Evolutionary conservation across 495 filamentous ascomycete species (phyloP).

Genomic region (Aspergillus taichungensis): DNA sequence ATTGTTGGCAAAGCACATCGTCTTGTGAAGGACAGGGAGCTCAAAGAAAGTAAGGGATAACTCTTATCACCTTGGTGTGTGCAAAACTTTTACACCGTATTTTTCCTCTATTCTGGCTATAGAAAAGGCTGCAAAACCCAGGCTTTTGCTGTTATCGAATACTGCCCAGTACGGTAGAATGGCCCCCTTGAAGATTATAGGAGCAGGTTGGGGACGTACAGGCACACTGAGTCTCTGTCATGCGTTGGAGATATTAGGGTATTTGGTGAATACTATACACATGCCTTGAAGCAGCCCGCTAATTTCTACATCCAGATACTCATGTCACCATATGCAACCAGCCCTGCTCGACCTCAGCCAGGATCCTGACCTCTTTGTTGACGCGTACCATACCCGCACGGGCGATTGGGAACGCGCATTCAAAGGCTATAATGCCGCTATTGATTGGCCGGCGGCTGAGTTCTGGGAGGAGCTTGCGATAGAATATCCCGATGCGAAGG

Average conservation of each 20-base stretch:
- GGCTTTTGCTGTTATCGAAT: too few species aligned
- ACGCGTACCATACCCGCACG: neutral
- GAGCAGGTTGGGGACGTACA: slow-evolving; percentile 1
- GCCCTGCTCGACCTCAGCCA: slow-evolving; percentile 1
- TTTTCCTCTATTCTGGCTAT: too few species aligned
- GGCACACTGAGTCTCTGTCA: slow-evolving; percentile 2
- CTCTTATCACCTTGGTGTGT: too few species aligned
- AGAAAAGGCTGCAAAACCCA: too few species aligned
- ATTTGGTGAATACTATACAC: too few species aligned
- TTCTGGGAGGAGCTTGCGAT: slow-evolving; percentile 26
- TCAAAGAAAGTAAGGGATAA: too few species aligned
- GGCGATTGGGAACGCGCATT: slow-evolving; percentile 2
- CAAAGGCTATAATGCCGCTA: slow-evolving; percentile 1
- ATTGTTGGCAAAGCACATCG: too few species aligned
- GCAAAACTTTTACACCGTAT: too few species aligned
- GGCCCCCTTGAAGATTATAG: neutral
- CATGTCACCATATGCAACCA: slow-evolving; percentile 3
- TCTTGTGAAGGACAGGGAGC: too few species aligned
- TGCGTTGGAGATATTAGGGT: slow-evolving; percentile 3
- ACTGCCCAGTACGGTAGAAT: too few species aligned
- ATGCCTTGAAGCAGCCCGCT: too few species aligned
- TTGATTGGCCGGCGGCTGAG: slow-evolving; percentile 19
- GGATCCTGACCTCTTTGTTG: slow-evolving; percentile 1
- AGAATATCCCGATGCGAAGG: slow-evolving; percentile 30
- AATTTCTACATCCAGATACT: slow-evolving; percentile 1